These are phyloP conservation scores for Tillandsia leiboldiana DNA, from an alignment of 176 grass and related monocot genomes.

Conservation along the genomic window DNA sequence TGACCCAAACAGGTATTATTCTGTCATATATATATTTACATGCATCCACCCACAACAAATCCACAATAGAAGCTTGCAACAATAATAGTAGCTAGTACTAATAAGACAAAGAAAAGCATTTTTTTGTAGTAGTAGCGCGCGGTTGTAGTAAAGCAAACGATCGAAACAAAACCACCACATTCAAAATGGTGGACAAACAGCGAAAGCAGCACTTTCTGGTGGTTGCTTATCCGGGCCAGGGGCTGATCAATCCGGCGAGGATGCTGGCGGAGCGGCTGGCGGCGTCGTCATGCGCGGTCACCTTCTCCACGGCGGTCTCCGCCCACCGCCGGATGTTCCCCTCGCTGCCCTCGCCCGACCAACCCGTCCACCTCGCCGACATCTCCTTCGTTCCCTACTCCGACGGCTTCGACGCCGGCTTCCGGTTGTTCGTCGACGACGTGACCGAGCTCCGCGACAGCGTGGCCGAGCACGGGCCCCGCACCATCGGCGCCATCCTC, in stretches of 20 bases:
- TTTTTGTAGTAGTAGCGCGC: too few relatives aligned
- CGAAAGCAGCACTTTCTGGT: constrained; percentile 33
- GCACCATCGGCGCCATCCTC: constrained; percentile 11
- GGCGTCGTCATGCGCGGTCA: not conserved
- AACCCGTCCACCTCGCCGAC: constrained; percentile 10
- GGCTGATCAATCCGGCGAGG: constrained; percentile 48
- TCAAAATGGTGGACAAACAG: too few relatives aligned
- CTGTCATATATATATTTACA: too few relatives aligned
- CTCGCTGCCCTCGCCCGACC: not conserved
- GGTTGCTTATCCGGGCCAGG: constrained; percentile 25
- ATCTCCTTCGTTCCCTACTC: constrained; percentile 26
- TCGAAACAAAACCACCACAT: too few relatives aligned
- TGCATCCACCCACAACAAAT: too few relatives aligned
- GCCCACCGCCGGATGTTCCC: constrained; percentile 33
- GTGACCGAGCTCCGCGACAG: not conserved
- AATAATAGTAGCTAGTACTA: too few relatives aligned
- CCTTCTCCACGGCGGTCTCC: constrained; percentile 12
- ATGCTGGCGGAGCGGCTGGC: constrained; percentile 2
- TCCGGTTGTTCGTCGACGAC: not conserved
- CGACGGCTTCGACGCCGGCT: constrained; percentile 32
- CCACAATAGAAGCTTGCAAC: too few relatives aligned
- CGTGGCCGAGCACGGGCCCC: not conserved
- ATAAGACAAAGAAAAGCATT: too few relatives aligned
- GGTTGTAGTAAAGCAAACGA: too few relatives aligned
- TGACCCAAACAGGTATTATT: too few relatives aligned